Conservation (phyloP, 2,329 filamentous ascomycete species). For the Xylaria polymorpha region DNA sequence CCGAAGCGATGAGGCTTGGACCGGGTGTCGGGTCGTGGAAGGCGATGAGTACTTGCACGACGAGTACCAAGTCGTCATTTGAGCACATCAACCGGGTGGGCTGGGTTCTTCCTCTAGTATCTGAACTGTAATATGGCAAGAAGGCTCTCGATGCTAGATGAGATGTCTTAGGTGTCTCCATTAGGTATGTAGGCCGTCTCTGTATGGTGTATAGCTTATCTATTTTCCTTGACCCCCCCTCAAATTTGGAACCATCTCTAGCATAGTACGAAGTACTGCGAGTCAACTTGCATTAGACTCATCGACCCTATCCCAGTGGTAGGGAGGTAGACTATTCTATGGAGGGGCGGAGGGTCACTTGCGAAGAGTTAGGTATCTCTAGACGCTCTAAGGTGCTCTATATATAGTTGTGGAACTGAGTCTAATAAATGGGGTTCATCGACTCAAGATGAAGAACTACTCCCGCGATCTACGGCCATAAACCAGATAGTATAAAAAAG, state of each 20-base stretch:
- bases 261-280: conserved; percentile 1
- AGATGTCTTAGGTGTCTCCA: background rate
- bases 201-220: conserved; percentile 10
- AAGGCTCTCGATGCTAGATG: background rate
- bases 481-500: too few relatives aligned
- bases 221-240: background rate
- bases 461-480: background rate
- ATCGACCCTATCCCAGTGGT: background rate
- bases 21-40: background rate
- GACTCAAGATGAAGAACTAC: conserved; percentile 10
- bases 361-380: conserved; percentile 12
- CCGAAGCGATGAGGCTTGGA: background rate
- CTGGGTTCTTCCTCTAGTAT: background rate
- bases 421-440: conserved; percentile 12
- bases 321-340: background rate
- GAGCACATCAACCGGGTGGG: background rate
- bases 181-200: background rate
- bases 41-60: background rate
- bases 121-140: background rate
- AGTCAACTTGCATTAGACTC: conserved; percentile 7
- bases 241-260: background rate
- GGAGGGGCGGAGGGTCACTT: conserved; percentile 13
- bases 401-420: conserved; percentile 20
- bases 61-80: background rate
- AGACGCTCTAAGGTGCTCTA: conserved; percentile 8